phyloP scores from a whole-genome alignment of 139 green algal genomes.

The Micractinium conductrix region DNA sequence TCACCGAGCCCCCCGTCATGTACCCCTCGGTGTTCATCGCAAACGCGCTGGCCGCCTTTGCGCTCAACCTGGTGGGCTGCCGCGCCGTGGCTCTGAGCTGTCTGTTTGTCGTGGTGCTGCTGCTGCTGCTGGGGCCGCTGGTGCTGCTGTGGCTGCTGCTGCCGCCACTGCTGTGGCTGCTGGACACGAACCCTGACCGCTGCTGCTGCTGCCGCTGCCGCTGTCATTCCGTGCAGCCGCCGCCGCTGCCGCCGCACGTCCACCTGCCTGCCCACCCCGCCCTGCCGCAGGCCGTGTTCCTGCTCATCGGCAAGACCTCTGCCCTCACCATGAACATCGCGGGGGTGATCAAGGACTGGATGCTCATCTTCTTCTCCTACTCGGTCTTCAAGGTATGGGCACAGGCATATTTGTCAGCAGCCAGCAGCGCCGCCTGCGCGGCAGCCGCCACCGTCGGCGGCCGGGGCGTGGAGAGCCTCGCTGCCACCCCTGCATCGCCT shows the following conservation, averaged over 20 bases:
- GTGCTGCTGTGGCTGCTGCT: too few species aligned
- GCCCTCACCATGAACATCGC: conserved; percentile 98
- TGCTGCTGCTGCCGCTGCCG: neutral
- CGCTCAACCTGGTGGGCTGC: conserved; percentile 50
- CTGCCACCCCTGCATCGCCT: too few species aligned
- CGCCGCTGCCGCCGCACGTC: too few species aligned
- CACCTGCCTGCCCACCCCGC: neutral
- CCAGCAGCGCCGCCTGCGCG: too few species aligned
- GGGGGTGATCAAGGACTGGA: conserved; percentile 98
- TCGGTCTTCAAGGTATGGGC: conserved; percentile 89
- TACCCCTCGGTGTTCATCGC: conserved; percentile 70
- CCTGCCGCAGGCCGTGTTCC: conserved; percentile 78
- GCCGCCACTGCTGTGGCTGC: too few species aligned
- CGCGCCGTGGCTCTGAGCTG: neutral
- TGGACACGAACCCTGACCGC: neutral
- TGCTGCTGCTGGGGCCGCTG: too few species aligned
- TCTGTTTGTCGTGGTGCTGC: neutral
- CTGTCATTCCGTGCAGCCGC: too few species aligned
- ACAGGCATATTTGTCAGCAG: too few species aligned
- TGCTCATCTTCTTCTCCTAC: conserved; percentile 89
- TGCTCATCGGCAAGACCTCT: conserved; percentile 94
- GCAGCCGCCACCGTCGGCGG: too few species aligned
- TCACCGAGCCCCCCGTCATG: conserved; percentile 35
- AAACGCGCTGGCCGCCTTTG: conserved; percentile 92
- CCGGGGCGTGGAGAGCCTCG: too few species aligned